phyloP scores from a whole-genome alignment of 495 filamentous ascomycete genomes.

The Penicillium alfredii region DNA sequence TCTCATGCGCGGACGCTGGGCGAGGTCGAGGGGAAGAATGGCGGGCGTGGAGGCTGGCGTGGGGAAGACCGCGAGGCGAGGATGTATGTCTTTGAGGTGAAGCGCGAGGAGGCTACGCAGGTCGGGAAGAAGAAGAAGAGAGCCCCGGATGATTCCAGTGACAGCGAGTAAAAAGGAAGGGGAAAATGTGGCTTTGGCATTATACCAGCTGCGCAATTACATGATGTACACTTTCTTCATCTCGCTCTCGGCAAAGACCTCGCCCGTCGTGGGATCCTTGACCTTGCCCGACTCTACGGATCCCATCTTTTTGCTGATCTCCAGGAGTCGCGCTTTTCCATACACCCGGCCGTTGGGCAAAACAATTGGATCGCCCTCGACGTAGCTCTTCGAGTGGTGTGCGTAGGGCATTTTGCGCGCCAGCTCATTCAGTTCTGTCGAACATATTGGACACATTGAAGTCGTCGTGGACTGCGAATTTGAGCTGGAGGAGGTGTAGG shows the following conservation, averaged over 20 bases:
- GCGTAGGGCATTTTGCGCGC: conserved; percentile 87
- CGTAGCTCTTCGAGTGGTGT: conserved; percentile 85
- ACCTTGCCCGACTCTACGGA: conserved; percentile 51
- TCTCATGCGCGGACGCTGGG: conserved; percentile 83
- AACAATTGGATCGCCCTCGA: conserved; percentile 79
- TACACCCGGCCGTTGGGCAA: conserved; percentile 86
- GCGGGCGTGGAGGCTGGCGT: conserved; percentile 58
- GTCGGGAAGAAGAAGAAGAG: conserved; percentile 31
- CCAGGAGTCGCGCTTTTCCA: conserved; percentile 64
- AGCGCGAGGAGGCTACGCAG: conserved; percentile 41
- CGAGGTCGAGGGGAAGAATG: conserved; percentile 54
- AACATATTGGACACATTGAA: conserved; percentile 88
- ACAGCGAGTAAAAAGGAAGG: conserved; percentile 25
- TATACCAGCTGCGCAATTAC: too few relatives aligned
- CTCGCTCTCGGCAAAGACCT: conserved; percentile 52
- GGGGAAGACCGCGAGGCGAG: conserved; percentile 70
- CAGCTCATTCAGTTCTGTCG: conserved; percentile 86
- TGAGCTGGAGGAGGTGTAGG: conserved; percentile 50
- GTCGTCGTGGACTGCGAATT: conserved; percentile 55
- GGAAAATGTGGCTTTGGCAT: too few relatives aligned
- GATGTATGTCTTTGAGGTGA: conserved; percentile 72
- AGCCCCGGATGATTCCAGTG: conserved; percentile 40
- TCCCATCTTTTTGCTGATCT: conserved; percentile 64
- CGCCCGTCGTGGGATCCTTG: conserved; percentile 75
- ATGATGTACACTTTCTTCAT: conserved; percentile 90